A percentile compares a stretch with the other conserved stretches of the same genome.
These are phyloP conservation scores for Aureobasidium sp. DNA, from an alignment of 2,329 filamentous ascomycete species.

Conservation along the genomic window DNA sequence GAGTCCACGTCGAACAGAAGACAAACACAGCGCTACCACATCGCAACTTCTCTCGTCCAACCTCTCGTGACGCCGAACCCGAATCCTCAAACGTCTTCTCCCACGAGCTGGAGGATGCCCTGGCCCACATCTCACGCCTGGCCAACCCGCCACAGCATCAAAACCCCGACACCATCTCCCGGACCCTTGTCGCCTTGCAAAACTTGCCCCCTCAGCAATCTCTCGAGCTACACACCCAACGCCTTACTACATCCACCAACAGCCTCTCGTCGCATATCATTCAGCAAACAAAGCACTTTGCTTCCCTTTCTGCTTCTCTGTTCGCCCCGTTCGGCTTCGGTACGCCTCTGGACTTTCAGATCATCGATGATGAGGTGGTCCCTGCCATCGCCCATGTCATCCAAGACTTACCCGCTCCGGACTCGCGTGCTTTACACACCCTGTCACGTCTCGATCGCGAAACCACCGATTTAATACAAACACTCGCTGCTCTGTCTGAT, in stretches of 20 bases:
- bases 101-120: conserved; percentile 29
- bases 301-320: conserved; percentile 63
- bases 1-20: conserved; percentile 39
- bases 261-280: conserved; percentile 62
- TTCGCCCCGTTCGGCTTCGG: conserved; percentile 61
- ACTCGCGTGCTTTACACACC: conserved; percentile 57
- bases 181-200: conserved; percentile 27
- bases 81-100: conserved; percentile 30
- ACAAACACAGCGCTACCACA: conserved; percentile 27
- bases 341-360: conserved; percentile 56
- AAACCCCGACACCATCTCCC: conserved; percentile 28
- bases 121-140: conserved; percentile 29
- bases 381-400: conserved; percentile 60
- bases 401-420: conserved; percentile 60
- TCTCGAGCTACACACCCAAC: conserved; percentile 28
- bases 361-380: conserved; percentile 57
- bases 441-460: conserved; percentile 60
- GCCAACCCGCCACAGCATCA: conserved; percentile 24
- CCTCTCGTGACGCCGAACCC: neutral
- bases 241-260: conserved; percentile 30
- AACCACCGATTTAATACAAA: conserved; percentile 65
- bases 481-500: conserved; percentile 80
- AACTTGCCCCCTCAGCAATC: conserved; percentile 30
- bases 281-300: conserved; percentile 68
- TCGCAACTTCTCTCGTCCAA: conserved; percentile 26